phyloP scores from a whole-genome alignment of 306 rosid genomes.

The Medicago arabica region DNA sequence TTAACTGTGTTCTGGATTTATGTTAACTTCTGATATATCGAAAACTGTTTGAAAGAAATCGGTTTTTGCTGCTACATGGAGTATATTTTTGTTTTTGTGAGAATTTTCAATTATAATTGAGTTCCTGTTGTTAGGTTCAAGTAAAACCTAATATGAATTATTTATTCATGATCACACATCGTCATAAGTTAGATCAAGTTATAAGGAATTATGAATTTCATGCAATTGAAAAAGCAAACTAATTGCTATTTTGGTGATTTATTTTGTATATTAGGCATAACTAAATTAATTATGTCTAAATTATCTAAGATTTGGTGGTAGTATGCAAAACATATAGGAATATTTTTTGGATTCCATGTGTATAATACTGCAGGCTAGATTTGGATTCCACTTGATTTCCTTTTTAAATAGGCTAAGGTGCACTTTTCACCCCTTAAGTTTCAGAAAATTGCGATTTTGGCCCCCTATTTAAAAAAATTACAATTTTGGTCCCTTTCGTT shows the following conservation, averaged over 20 bases:
- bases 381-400: background rate
- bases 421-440: too few relatives aligned
- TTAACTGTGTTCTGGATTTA: background rate
- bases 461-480: too few relatives aligned
- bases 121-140: background rate
- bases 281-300: background rate
- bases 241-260: background rate
- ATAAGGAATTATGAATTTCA: too few relatives aligned
- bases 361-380: constrained; percentile 11
- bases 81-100: background rate
- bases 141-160: background rate
- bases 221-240: background rate
- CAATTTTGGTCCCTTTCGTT: too few relatives aligned
- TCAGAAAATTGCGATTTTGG: too few relatives aligned
- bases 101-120: background rate
- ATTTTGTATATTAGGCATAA: background rate
- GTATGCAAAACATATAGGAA: background rate
- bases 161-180: too few relatives aligned
- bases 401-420: too few relatives aligned
- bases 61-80: background rate
- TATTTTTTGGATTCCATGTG: too few relatives aligned
- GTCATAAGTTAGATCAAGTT: background rate
- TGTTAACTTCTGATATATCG: too few relatives aligned
- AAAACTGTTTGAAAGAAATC: too few relatives aligned
- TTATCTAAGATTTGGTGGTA: background rate